A percentile compares a stretch with the other conserved stretches of the same genome.
Evolutionary conservation across 805 yeast genomes (phyloP).

Genomic region (Blastobotrys parvus): DNA sequence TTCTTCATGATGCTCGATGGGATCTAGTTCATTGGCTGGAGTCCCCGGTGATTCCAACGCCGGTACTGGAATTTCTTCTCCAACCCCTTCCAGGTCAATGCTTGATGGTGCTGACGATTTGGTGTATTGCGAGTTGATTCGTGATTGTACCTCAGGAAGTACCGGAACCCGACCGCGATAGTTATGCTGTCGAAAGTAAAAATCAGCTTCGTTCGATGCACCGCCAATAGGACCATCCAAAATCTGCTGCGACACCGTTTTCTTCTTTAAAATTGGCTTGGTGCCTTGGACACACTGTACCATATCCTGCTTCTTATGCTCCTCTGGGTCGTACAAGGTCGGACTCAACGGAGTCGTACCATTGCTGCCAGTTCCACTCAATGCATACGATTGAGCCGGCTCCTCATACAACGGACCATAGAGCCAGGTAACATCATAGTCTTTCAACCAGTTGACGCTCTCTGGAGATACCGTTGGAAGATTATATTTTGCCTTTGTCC

Average conservation of each 20-base stretch:
- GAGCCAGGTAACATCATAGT: constrained; percentile 94
- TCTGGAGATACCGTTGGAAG: constrained; percentile 80
- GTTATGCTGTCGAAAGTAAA: constrained; percentile 32
- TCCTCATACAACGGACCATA: constrained; percentile 78
- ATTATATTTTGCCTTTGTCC: constrained; percentile 73
- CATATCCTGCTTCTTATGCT: not conserved
- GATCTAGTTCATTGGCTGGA: no score
- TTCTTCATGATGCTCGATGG: not conserved
- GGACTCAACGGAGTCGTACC: constrained; percentile 6
- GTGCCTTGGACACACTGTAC: constrained; percentile 26
- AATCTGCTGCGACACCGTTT: constrained; percentile 77
- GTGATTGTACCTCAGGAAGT: constrained; percentile 17
- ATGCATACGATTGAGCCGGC: constrained; percentile 15
- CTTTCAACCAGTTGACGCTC: constrained; percentile 91
- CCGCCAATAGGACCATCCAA: constrained; percentile 26
- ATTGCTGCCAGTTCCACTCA: not conserved
- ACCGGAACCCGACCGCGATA: constrained; percentile 24
- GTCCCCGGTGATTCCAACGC: not conserved
- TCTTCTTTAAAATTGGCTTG: constrained; percentile 82
- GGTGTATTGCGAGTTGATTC: constrained; percentile 25
- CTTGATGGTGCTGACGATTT: constrained; percentile 26
- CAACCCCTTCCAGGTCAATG: not conserved
- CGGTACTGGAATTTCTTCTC: no score
- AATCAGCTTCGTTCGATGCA: constrained; percentile 10
- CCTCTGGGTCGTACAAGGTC: constrained; percentile 3